These are phyloP conservation scores for Cutaneotrichosporon sp. DNA, from an alignment of 1,284 basidiomycete genomes.

Conservation along the genomic window DNA sequence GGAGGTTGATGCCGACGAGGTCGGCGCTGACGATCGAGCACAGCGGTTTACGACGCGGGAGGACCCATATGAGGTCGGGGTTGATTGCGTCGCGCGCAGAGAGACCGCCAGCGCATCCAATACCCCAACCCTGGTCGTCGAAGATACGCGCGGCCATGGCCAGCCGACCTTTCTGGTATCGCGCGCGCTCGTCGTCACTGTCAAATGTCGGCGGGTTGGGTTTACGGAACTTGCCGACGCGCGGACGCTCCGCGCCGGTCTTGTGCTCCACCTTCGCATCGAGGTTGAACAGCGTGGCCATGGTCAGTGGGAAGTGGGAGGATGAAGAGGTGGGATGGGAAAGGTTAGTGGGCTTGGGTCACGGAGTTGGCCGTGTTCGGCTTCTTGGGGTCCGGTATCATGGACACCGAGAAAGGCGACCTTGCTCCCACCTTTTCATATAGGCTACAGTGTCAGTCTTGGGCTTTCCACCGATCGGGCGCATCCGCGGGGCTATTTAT, in stretches of 20 bases:
- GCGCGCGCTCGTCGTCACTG: slow-evolving; percentile 22
- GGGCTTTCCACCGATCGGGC: no score
- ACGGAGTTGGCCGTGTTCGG: background rate
- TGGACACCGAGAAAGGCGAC: background rate
- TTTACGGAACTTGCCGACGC: slow-evolving; percentile 26
- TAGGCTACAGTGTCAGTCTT: no score
- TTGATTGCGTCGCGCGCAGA: slow-evolving; percentile 30
- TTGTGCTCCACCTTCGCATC: slow-evolving; percentile 8
- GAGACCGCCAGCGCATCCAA: slow-evolving; percentile 29
- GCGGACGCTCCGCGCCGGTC: slow-evolving; percentile 10
- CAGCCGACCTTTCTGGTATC: slow-evolving; percentile 29
- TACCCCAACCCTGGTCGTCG: slow-evolving; percentile 32
- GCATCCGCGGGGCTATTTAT: no score
- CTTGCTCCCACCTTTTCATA: no score
- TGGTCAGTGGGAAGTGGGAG: background rate
- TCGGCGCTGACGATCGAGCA: slow-evolving; percentile 24
- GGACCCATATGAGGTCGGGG: slow-evolving; percentile 24
- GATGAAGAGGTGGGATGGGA: background rate
- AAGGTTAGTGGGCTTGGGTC: background rate
- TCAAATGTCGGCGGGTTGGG: slow-evolving; percentile 29
- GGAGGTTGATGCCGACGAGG: slow-evolving; percentile 25
- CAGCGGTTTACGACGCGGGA: slow-evolving; percentile 30
- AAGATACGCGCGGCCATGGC: slow-evolving; percentile 33
- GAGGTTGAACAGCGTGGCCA: slow-evolving; percentile 13
- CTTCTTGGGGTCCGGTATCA: background rate